Evolutionary conservation across 192 early-diverging fungal genomes (phyloP).

Genomic region (Coemansia sp.): DNA sequence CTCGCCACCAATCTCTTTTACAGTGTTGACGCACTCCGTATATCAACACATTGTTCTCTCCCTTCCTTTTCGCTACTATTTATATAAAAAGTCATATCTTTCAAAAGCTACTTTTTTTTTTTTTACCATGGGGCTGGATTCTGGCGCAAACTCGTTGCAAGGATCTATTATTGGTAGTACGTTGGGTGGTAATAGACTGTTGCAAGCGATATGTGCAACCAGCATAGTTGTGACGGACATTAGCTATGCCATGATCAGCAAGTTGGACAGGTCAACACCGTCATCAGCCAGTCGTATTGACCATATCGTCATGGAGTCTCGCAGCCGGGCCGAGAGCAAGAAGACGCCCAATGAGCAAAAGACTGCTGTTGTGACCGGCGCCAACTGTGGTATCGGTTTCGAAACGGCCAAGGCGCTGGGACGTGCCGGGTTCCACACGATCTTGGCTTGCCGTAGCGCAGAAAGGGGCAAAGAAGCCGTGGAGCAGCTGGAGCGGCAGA

Average conservation of each 20-base stretch:
- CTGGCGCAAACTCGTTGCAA: constrained; percentile 16
- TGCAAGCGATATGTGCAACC: background rate
- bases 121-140: constrained; percentile 3
- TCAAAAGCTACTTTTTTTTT: background rate
- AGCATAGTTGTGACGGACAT: constrained; percentile 13
- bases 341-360: constrained; percentile 11
- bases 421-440: constrained; percentile 45
- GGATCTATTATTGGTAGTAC: background rate
- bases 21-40: too few relatives aligned
- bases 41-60: background rate
- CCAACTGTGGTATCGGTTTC: constrained; percentile 58
- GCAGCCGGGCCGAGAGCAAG: background rate
- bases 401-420: constrained; percentile 56
- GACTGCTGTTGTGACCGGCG: constrained; percentile 45
- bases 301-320: constrained; percentile 23
- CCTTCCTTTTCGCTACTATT: background rate
- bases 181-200: constrained; percentile 7
- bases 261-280: constrained; percentile 23
- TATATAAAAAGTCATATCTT: background rate
- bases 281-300: constrained; percentile 36
- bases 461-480: constrained; percentile 23
- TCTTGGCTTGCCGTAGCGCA: constrained; percentile 33
- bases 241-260: constrained; percentile 29
- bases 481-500: constrained; percentile 13
- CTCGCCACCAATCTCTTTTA: background rate